Percentiles rank a stretch among this genome's conserved stretches.
Conservation (phyloP, 2,329 filamentous ascomycete genomes). For the Lecanicillium sp. region DNA sequence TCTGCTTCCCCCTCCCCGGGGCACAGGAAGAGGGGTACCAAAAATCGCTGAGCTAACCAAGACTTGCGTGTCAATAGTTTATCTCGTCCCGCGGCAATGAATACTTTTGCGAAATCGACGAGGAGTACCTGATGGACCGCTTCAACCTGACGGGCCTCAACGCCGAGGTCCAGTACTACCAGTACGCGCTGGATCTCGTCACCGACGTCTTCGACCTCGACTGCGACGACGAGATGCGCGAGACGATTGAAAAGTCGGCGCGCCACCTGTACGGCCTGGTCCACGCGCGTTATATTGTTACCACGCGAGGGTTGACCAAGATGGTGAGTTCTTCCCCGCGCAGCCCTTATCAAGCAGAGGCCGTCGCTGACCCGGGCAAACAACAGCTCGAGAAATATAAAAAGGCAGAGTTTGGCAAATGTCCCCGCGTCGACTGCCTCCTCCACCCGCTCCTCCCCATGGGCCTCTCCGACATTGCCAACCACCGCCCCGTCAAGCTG, state of each 20-base stretch:
- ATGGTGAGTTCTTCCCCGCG: constrained; percentile 60
- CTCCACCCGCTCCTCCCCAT: constrained; percentile 90
- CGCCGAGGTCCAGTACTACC: constrained; percentile 96
- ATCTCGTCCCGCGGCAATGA: constrained; percentile 97
- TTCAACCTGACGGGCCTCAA: constrained; percentile 98
- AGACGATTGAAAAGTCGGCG: constrained; percentile 96
- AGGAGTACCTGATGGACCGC: constrained; percentile 95
- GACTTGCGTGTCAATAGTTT: constrained; percentile 55
- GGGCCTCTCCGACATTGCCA: constrained; percentile 85
- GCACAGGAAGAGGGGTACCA: not conserved
- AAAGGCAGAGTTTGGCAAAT: constrained; percentile 96
- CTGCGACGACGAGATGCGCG: constrained; percentile 96
- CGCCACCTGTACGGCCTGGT: constrained; percentile 93
- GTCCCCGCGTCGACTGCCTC: constrained; percentile 91
- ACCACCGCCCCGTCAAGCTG: constrained; percentile 86
- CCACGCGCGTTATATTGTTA: constrained; percentile 94
- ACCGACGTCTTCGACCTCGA: constrained; percentile 98
- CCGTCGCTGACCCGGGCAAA: constrained; percentile 1
- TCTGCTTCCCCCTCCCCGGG: not conserved
- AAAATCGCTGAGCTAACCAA: not conserved
- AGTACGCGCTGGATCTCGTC: constrained; percentile 94
- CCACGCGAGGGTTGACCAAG: constrained; percentile 85
- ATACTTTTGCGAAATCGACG: constrained; percentile 99
- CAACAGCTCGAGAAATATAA: constrained; percentile 94
- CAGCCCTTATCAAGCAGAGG: not conserved